A percentile compares a stretch with the other conserved stretches of the same genome.
Conservation (phyloP, 164 flowering plant genomes). For the Amborella trichopoda region DNA sequence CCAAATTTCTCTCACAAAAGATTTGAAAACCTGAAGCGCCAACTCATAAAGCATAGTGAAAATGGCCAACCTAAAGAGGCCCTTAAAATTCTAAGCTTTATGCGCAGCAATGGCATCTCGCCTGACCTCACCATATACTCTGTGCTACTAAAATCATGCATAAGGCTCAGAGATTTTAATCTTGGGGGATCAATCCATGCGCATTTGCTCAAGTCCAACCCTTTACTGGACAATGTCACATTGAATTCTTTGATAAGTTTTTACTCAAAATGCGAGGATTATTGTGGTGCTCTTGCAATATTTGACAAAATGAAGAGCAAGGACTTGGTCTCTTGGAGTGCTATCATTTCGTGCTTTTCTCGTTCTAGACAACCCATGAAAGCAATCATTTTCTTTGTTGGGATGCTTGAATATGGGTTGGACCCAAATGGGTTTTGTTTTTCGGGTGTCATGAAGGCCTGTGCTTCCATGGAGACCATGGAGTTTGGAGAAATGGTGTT, state of each 20-base stretch:
- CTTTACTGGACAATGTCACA: slow-evolving; percentile 34
- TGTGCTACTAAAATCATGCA: slow-evolving; percentile 65
- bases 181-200: slow-evolving; percentile 51
- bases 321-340: slow-evolving; percentile 76
- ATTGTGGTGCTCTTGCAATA: slow-evolving; percentile 23
- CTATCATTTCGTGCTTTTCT: slow-evolving; percentile 64
- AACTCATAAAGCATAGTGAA: slow-evolving; percentile 31
- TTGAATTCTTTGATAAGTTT: slow-evolving; percentile 54
- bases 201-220: slow-evolving; percentile 24
- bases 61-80: slow-evolving; percentile 36
- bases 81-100: slow-evolving; percentile 41
- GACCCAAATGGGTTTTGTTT: slow-evolving; percentile 66
- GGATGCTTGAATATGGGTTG: slow-evolving; percentile 43
- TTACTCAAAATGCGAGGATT: slow-evolving; percentile 59
- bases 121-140: slow-evolving; percentile 50
- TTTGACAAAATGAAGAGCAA: slow-evolving; percentile 34
- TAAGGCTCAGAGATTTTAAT: slow-evolving; percentile 34
- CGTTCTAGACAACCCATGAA: slow-evolving; percentile 24
- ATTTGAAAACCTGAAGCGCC: slow-evolving; percentile 26
- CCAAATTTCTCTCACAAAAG: too few relatives aligned
- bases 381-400: slow-evolving; percentile 30
- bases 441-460: slow-evolving; percentile 50
- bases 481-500: slow-evolving; percentile 33
- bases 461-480: slow-evolving; percentile 24
- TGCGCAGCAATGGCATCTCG: slow-evolving; percentile 23